Conservation (phyloP, 2,329 filamentous ascomycete genomes). For the Pseudocercospora ulei region DNA sequence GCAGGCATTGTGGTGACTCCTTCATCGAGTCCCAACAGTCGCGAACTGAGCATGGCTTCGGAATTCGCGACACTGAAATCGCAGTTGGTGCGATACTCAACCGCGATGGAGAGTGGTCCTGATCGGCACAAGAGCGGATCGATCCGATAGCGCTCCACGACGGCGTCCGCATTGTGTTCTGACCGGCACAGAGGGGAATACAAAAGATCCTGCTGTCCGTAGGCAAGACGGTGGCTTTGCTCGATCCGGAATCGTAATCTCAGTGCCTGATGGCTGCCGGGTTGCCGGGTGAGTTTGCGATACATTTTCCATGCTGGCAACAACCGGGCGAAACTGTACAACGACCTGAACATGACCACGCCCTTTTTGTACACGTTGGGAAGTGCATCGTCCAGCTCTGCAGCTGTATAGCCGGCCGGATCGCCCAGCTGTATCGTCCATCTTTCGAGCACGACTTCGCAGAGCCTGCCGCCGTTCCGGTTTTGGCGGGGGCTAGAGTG, state of each 20-base stretch:
- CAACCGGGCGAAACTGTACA: conserved; percentile 73
- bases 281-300: conserved; percentile 61
- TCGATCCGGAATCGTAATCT: conserved; percentile 70
- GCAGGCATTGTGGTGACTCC: conserved; percentile 18
- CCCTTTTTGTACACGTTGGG: conserved; percentile 95
- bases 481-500: conserved; percentile 40
- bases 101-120: conserved; percentile 69
- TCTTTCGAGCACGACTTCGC: conserved; percentile 76
- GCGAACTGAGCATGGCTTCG: conserved; percentile 79
- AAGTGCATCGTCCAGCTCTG: conserved; percentile 51
- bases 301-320: conserved; percentile 80
- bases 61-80: conserved; percentile 86
- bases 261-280: conserved; percentile 52
- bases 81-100: conserved; percentile 78
- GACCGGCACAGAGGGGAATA: conserved; percentile 59
- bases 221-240: conserved; percentile 47
- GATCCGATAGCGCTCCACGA: conserved; percentile 68
- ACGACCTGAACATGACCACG: conserved; percentile 83
- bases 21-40: conserved; percentile 85
- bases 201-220: conserved; percentile 56
- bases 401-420: conserved; percentile 45
- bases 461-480: conserved; percentile 38
- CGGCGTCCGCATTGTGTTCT: conserved; percentile 39
- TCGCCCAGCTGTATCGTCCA: conserved; percentile 79
- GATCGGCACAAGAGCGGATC: conserved; percentile 77